phyloP scores from a whole-genome alignment of 495 filamentous ascomycete species.

The Penicillium samsonianum region DNA sequence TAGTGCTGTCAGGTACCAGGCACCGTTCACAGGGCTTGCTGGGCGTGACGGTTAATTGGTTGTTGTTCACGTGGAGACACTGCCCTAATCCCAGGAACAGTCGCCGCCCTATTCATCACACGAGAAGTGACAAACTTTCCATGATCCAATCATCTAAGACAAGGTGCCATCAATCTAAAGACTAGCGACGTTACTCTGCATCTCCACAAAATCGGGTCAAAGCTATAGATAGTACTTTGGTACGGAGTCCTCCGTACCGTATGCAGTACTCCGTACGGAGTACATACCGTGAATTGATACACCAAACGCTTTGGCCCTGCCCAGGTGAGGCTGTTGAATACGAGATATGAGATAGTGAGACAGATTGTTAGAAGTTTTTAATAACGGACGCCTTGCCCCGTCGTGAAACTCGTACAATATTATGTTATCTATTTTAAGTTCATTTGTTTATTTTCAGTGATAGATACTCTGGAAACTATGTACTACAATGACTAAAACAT shows the following conservation, averaged over 20 bases:
- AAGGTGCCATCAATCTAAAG: background rate
- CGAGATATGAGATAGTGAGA: background rate
- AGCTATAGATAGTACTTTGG: background rate
- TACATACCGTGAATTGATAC: background rate
- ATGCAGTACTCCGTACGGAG: background rate
- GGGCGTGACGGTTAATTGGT: background rate
- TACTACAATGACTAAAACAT: background rate
- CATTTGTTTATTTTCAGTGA: no score
- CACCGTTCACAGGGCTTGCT: background rate
- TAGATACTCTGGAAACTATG: no score
- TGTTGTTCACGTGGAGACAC: background rate
- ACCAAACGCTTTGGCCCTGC: background rate
- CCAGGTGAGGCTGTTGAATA: background rate
- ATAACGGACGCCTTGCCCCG: no score
- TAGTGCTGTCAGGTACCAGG: background rate
- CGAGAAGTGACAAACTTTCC: background rate
- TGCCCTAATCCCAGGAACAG: background rate
- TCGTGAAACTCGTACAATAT: no score
- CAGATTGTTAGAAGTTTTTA: no score
- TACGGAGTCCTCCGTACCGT: background rate
- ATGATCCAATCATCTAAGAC: background rate
- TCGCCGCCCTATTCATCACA: no score
- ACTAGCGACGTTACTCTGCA: background rate
- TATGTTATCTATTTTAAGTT: no score
- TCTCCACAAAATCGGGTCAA: background rate